Base-by-base conservation (phyloP, 139 green algal genomes). In the Closterium sp. region DNA sequence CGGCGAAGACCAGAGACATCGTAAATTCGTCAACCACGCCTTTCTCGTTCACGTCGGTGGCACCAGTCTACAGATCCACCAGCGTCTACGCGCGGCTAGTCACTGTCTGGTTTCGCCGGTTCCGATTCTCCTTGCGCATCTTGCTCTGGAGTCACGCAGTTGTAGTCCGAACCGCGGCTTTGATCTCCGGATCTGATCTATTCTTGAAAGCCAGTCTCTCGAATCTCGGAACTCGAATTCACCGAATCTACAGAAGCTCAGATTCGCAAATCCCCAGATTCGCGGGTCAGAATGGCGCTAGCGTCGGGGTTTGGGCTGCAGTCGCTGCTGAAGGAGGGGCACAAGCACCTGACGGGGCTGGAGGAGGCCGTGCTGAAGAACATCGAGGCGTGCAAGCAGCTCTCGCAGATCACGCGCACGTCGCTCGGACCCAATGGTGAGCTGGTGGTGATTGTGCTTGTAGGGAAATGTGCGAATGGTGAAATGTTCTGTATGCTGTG, bases 291-390 rank as follows among this genome's bases (percentile, higher is more conserved):
- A 69, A 69, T 69, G 43, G 43, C 43, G 83, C 76, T 69, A 33
- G 84, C 28, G 89, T 36, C 89, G 76, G 81, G n/a, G 25, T 94
- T 86, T 8, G 87, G 87, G 12, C n/a, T 94, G 21, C 96, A 98
- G 94, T 89, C 96, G 83, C 98, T 99, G 97, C 96, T 99, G 2
- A 99, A 99, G 93, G 98, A 99, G 31, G 98, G 98, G 12, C 96
- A 99, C 94, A 98, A 98, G 95, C 97, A 98, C 91, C 94, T 99
- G 84, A 96, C 93, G 38, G 98, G 98, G 8, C 90, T 99, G 36
- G 96, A 99, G n/a, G 98, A 99, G 91, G 98, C 98, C 2, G 98
- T 99, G 35, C 91, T 98, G 43, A 98, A 98, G 90, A 99, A 99
- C 93, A 98, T 99, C 64, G 97, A 99, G 69, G 98, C 98, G 0